Evolutionary conservation across 768 basidiomycete species (phyloP), one percentile per base, ranked within the genome.

Genomic region (Tricholoma terreum): DNA sequence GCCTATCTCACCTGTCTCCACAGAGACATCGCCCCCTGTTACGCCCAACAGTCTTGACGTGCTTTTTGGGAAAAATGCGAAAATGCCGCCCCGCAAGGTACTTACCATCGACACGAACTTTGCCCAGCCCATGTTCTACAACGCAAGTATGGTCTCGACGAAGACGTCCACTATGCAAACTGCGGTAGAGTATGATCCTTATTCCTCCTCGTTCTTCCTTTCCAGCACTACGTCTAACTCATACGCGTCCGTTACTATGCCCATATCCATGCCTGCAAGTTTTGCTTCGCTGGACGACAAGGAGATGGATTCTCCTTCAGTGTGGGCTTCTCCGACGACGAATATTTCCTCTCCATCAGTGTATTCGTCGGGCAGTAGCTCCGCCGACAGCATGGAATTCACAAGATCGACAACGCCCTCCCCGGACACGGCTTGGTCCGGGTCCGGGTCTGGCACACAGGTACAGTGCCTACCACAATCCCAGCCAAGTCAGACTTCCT

Each of bases 121-220:
- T 38, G 65, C 74, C 53, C 73, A 70, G 45, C 77, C 77, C 17
- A 73, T 75, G 53, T 77, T 77, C 60, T 82, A 81, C 67, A 76
- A 73, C 61, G 71, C 72, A 56, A 76, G 73, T 62, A 73, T 77
- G 65, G 68, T 73, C 31, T 81, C 81, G 12, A 78, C 81, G 35
- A 73, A 76, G 15, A 84, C 85, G 31, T 86, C 86, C 24, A 76
- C 78, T 61, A 88, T 90, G 87, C 87, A 86, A 57, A 90, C 88
- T 17, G 88, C 88, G 36, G 82, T 88, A 49, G 88, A 89, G 69
- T 80, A 81, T 55, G 84, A 81, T 54, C 77, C 80, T 11, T 84
- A 82, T 63, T 78, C 81, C 15, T 84, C 84, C 1, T 80, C 81
- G 54, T 84, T 81, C 61, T 84, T 80, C 62, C 70, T 84, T 54